phyloP scores from a whole-genome alignment of 192 early-diverging fungal species.

The Radiomyces spectabilis region DNA sequence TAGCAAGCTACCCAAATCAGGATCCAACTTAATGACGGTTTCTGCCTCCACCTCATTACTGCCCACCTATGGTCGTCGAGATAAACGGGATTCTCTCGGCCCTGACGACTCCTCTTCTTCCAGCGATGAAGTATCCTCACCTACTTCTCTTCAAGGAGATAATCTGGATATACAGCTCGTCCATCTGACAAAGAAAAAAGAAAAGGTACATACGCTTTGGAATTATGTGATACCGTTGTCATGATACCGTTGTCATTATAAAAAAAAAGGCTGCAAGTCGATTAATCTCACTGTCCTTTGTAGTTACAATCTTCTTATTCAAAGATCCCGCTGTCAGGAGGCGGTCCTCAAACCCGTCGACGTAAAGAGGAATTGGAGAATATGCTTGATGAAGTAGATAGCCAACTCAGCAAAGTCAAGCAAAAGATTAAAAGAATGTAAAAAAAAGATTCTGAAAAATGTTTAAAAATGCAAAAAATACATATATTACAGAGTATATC shows the following conservation, averaged over 20 bases:
- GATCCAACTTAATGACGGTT: too few relatives aligned
- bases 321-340: constrained; percentile 43
- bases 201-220: constrained; percentile 3
- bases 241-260: neutral
- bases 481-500: too few relatives aligned
- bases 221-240: neutral
- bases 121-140: too few relatives aligned
- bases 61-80: too few relatives aligned
- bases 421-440: constrained; percentile 29
- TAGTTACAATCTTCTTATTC: constrained; percentile 41
- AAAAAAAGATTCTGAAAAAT: neutral
- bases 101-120: too few relatives aligned
- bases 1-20: too few relatives aligned
- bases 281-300: neutral
- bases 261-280: neutral
- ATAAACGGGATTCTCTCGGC: too few relatives aligned
- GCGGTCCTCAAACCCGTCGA: constrained; percentile 36
- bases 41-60: too few relatives aligned
- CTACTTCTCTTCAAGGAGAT: neutral
- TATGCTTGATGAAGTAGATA: constrained; percentile 41
- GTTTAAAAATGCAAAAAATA: neutral
- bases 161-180: constrained; percentile 31
- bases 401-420: constrained; percentile 39
- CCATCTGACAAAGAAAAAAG: constrained; percentile 38
- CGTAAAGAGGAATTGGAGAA: constrained; percentile 41